phyloP scores from a whole-genome alignment of 2,329 filamentous ascomycete genomes.

The Exserohilum turcica region DNA sequence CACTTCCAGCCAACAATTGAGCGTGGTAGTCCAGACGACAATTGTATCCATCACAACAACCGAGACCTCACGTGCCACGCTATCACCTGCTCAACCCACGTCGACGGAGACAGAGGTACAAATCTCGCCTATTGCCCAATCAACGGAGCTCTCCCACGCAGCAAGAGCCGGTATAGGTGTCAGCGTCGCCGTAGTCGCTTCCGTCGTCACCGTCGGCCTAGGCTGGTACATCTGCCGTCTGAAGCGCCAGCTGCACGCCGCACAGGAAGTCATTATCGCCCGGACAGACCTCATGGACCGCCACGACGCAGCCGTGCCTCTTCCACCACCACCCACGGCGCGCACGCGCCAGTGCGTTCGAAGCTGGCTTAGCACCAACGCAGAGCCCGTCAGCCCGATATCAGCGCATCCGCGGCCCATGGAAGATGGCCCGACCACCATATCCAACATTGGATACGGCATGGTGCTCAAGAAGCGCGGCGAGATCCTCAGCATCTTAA shows the following conservation, averaged over 20 bases:
- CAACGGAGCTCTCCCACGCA: conserved; percentile 21
- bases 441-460: conserved; percentile 12
- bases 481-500: conserved; percentile 27
- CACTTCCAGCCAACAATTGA: no score
- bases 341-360: not conserved
- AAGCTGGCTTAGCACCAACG: not conserved
- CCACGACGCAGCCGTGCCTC: conserved; percentile 4
- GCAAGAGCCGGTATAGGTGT: conserved; percentile 34
- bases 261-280: conserved; percentile 6
- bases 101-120: conserved; percentile 16
- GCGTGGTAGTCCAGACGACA: not conserved
- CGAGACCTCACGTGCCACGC: not conserved
- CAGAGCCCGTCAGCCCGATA: conserved; percentile 18
- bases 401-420: not conserved
- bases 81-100: not conserved
- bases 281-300: no score
- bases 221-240: conserved; percentile 35
- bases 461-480: conserved; percentile 27
- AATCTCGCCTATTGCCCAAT: conserved; percentile 14
- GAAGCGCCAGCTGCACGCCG: conserved; percentile 27
- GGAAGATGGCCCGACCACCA: conserved; percentile 3
- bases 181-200: conserved; percentile 18
- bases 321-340: no score
- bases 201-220: conserved; percentile 19
- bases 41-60: not conserved